A percentile compares a stretch with the other conserved stretches of the same genome.
These are phyloP conservation scores for Phycomyces blakesleeanus DNA, from an alignment of 192 early-diverging fungal species.

Conservation along the genomic window DNA sequence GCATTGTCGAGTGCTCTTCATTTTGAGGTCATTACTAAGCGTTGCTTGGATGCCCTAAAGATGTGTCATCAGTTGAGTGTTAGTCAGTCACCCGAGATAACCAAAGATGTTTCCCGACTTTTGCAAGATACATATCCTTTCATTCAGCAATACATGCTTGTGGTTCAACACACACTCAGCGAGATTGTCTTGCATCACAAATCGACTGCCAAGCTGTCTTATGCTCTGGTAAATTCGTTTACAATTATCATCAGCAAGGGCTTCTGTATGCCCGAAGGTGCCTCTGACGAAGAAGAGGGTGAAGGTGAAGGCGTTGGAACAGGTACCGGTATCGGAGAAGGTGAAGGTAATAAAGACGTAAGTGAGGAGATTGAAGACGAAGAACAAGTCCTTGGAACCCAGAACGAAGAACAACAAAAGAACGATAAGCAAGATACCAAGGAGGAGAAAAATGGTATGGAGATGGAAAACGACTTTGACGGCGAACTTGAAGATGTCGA, in stretches of 20 bases:
- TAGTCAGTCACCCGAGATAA: conserved; percentile 16
- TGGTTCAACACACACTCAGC: conserved; percentile 55
- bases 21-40: conserved; percentile 29
- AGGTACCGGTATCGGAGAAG: conserved; percentile 90
- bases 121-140: conserved; percentile 51
- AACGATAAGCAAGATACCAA: conserved; percentile 62
- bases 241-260: conserved; percentile 74
- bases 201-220: conserved; percentile 66
- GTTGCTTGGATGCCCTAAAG: conserved; percentile 23
- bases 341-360: conserved; percentile 91
- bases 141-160: conserved; percentile 59
- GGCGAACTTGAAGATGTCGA: conserved; percentile 88
- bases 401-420: conserved; percentile 60
- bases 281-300: conserved; percentile 58
- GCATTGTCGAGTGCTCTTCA: conserved; percentile 35
- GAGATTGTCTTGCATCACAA: conserved; percentile 62
- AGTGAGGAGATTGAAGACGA: conserved; percentile 97
- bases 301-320: conserved; percentile 53
- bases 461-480: conserved; percentile 96
- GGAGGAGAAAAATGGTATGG: conserved; percentile 82
- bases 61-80: conserved; percentile 31
- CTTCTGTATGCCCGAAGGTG: conserved; percentile 77
- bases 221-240: conserved; percentile 69
- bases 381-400: conserved; percentile 89
- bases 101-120: conserved; percentile 25